A percentile compares a stretch with the other conserved stretches of the same genome.
phyloP scores from a whole-genome alignment of 345 rosid species.

The Eucalyptus erythrocorys region DNA sequence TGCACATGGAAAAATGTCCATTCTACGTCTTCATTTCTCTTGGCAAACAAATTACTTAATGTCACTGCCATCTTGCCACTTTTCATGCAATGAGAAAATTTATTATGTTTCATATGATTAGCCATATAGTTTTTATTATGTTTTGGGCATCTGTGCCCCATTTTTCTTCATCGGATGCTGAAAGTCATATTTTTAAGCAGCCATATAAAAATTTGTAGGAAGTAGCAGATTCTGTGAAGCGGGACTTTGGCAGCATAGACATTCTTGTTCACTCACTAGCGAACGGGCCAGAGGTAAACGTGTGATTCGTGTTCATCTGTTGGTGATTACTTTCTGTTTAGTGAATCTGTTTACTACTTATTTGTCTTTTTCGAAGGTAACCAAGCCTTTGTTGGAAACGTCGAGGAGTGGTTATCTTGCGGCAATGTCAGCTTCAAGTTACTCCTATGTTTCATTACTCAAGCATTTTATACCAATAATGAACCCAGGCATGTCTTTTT shows the following conservation, averaged over 20 bases:
- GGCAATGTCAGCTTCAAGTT: constrained; percentile 91
- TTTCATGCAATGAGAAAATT: background rate
- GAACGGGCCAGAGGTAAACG: constrained; percentile 83
- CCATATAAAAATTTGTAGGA: constrained; percentile 38
- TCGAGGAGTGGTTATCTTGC: constrained; percentile 94
- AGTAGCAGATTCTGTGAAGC: constrained; percentile 76
- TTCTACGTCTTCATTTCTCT: background rate
- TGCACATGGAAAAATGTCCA: background rate
- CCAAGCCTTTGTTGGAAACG: constrained; percentile 85
- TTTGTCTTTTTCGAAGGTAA: constrained; percentile 34
- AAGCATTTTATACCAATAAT: constrained; percentile 85
- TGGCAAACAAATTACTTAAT: background rate
- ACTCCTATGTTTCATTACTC: constrained; percentile 80
- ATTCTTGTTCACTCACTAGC: constrained; percentile 96
- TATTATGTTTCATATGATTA: background rate
- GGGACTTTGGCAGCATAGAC: constrained; percentile 85
- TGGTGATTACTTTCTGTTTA: background rate
- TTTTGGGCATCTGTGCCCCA: background rate
- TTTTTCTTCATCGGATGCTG: background rate
- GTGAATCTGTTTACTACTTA: background rate
- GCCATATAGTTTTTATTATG: background rate
- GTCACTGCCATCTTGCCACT: background rate
- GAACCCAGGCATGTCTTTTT: constrained; percentile 63
- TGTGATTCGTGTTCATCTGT: background rate
- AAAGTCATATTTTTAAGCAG: background rate